These are phyloP conservation scores for Chaetomium tenue DNA, from an alignment of 495 filamentous ascomycete species.

Conservation along the genomic window DNA sequence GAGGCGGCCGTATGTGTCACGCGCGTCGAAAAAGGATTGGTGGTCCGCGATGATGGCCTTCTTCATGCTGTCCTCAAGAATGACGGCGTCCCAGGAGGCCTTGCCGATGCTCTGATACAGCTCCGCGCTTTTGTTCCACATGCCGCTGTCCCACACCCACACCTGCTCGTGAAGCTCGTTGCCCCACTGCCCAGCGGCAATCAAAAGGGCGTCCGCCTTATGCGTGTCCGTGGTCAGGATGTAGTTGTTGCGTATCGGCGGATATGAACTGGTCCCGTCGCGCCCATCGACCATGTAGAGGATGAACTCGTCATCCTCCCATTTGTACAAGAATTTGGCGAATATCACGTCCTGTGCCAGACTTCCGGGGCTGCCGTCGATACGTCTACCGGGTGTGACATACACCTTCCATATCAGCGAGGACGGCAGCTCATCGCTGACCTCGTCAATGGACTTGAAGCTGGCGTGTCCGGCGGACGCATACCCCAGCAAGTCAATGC, in stretches of 20 bases:
- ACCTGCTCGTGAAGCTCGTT: slow-evolving; percentile 59
- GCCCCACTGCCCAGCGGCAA: slow-evolving; percentile 50
- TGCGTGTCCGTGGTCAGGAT: slow-evolving; percentile 43
- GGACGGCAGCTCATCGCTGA: slow-evolving; percentile 33
- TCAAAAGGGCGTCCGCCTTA: slow-evolving; percentile 53
- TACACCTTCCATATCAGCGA: slow-evolving; percentile 47
- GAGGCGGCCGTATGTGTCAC: slow-evolving; percentile 54
- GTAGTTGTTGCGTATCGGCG: slow-evolving; percentile 45
- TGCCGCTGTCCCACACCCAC: slow-evolving; percentile 60
- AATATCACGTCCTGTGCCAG: slow-evolving; percentile 48
- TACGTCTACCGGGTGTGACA: slow-evolving; percentile 50
- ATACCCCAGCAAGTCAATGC: slow-evolving; percentile 49
- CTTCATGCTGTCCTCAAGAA: slow-evolving; percentile 63
- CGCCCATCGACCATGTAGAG: slow-evolving; percentile 53
- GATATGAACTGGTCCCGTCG: slow-evolving; percentile 42
- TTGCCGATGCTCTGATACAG: slow-evolving; percentile 58
- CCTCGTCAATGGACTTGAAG: slow-evolving; percentile 38
- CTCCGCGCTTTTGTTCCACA: slow-evolving; percentile 59
- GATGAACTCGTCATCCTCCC: slow-evolving; percentile 50
- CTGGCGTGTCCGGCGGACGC: slow-evolving; percentile 50
- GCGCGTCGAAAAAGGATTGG: slow-evolving; percentile 56
- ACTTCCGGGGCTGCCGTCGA: slow-evolving; percentile 47
- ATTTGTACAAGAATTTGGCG: slow-evolving; percentile 54
- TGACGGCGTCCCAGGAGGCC: slow-evolving; percentile 61
- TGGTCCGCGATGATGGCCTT: slow-evolving; percentile 58